Evolutionary conservation across 108 stramenopile genomes (phyloP), one percentile per base, ranked within the genome.

Genomic region (Cylindrotheca fusiformis): DNA sequence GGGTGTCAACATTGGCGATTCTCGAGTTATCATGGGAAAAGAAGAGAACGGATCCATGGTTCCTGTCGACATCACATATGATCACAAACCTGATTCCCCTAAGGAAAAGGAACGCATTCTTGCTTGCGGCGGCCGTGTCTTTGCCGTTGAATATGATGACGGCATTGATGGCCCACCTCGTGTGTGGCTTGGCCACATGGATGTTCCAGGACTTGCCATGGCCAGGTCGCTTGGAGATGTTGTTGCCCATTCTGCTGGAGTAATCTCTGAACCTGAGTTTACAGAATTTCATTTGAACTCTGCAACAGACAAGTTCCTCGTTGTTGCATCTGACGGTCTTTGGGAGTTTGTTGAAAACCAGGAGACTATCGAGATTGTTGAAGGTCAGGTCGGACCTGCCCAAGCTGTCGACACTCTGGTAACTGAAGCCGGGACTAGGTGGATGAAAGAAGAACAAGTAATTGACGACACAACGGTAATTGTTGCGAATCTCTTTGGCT

Each of bases 151-250:
- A 77, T 99, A 99, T 67, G 96, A 97, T 52, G 98, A 99, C 68
- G 98, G 98, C 32, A 88, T 99, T 65, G 97, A 98, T 76, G 98
- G 98, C 17, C 98, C 98, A 17, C 91, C 95, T 6, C 88, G 98
- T 67, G 98, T 99, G 14, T 99, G 98, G 98, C 78, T 99, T 54
- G 96, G 93, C 8, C 86, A 99, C 76, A 96, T 96, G 93, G 97
- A 99, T 81, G 94, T 97, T 44, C 98, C 98, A 26, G 98, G 98
- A 49, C 79, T 99, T 32, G 98, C 98, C 54, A 99, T 99, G 98
- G 81, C 88, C 60, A 87, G 98, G 32, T 97, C 95, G n/a, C 84
- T 97, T 33, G 95, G 96, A 33, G 95, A 97, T 69, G 87, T 90
- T 32, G 95, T 99, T 1, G 98, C 97, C 19, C 97, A 99, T 66